These are phyloP conservation scores for Beauveria sp. DNA, from an alignment of 2,329 filamentous ascomycete genomes.

Conservation along the genomic window DNA sequence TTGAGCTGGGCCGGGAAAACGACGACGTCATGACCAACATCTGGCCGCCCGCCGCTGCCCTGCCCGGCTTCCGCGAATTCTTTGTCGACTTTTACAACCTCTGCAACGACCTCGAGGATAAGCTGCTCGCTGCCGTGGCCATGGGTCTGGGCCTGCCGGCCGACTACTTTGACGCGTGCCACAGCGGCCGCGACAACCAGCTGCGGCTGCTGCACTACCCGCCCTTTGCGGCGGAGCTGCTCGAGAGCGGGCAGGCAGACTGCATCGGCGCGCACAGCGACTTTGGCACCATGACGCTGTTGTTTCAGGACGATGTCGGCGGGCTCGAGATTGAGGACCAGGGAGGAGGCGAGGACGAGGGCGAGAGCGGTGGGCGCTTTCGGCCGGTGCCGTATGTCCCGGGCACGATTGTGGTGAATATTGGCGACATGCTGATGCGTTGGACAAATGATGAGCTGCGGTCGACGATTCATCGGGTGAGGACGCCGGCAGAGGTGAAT, in stretches of 20 bases:
- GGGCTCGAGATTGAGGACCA: slow-evolving; percentile 38
- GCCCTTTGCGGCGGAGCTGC: slow-evolving; percentile 21
- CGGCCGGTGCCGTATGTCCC: slow-evolving; percentile 19
- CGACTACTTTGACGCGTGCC: slow-evolving; percentile 59
- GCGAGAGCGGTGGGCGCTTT: slow-evolving; percentile 19
- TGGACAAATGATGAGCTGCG: slow-evolving; percentile 29
- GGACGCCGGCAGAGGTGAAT: slow-evolving; percentile 26
- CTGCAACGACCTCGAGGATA: slow-evolving; percentile 62
- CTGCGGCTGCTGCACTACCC: slow-evolving; percentile 51
- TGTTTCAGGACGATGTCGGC: slow-evolving; percentile 22
- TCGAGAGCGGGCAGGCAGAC: slow-evolving; percentile 20
- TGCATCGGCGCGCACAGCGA: slow-evolving; percentile 26
- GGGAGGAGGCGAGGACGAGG: too few relatives aligned
- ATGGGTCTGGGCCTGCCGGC: slow-evolving; percentile 62
- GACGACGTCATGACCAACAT: slow-evolving; percentile 22
- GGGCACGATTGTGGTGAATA: slow-evolving; percentile 31
- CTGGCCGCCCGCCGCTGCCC: slow-evolving; percentile 20
- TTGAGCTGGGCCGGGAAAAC: slow-evolving; percentile 29
- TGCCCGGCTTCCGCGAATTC: slow-evolving; percentile 19
- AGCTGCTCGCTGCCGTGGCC: slow-evolving; percentile 71
- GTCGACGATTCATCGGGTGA: slow-evolving; percentile 32
- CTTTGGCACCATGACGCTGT: slow-evolving; percentile 26
- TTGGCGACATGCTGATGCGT: slow-evolving; percentile 31
- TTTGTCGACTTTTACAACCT: slow-evolving; percentile 54
- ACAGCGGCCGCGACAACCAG: slow-evolving; percentile 50